A percentile compares a stretch with the other conserved stretches of the same genome.
These are phyloP conservation scores for Neurospora tetraspora DNA, from an alignment of 495 filamentous ascomycete genomes.

Conservation along the genomic window DNA sequence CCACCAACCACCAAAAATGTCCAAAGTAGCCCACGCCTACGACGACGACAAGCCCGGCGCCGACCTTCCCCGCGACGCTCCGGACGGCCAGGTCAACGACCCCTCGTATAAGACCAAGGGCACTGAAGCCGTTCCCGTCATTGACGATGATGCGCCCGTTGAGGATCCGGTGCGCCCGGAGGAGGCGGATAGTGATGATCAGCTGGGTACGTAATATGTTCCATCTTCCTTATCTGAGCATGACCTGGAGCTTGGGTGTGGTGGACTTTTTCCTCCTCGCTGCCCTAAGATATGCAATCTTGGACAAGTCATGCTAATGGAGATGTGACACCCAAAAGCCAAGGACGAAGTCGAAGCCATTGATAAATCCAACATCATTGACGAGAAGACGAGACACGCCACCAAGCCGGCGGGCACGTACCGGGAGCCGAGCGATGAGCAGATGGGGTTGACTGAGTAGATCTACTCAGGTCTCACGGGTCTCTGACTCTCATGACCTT, in stretches of 20 bases:
- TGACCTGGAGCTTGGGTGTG: no score
- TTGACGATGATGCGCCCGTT: slow-evolving; percentile 38
- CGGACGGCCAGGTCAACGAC: slow-evolving; percentile 20
- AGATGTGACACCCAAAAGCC: slow-evolving; percentile 5
- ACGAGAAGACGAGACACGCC: slow-evolving; percentile 36
- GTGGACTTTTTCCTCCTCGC: no score
- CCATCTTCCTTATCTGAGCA: no score
- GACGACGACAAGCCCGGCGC: slow-evolving; percentile 14
- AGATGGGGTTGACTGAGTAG: slow-evolving; percentile 17
- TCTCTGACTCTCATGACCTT: no score
- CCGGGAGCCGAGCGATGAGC: slow-evolving; percentile 42
- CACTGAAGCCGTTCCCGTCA: slow-evolving; percentile 38
- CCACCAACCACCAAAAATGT: slow-evolving; percentile 9
- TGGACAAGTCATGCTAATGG: no score
- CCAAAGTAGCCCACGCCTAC: slow-evolving; percentile 14
- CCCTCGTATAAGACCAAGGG: slow-evolving; percentile 23
- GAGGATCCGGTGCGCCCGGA: slow-evolving; percentile 37
- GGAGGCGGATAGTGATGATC: slow-evolving; percentile 39
- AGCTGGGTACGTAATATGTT: slow-evolving; percentile 28
- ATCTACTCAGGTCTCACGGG: background rate
- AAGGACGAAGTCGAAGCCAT: slow-evolving; percentile 46
- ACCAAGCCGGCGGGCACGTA: slow-evolving; percentile 37
- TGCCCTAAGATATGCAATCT: no score
- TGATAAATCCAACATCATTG: slow-evolving; percentile 40
- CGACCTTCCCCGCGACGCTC: slow-evolving; percentile 8